A percentile compares a stretch with the other conserved stretches of the same genome.
Conservation (phyloP, 78 protist species). For the Salpingoeca rosetta region DNA sequence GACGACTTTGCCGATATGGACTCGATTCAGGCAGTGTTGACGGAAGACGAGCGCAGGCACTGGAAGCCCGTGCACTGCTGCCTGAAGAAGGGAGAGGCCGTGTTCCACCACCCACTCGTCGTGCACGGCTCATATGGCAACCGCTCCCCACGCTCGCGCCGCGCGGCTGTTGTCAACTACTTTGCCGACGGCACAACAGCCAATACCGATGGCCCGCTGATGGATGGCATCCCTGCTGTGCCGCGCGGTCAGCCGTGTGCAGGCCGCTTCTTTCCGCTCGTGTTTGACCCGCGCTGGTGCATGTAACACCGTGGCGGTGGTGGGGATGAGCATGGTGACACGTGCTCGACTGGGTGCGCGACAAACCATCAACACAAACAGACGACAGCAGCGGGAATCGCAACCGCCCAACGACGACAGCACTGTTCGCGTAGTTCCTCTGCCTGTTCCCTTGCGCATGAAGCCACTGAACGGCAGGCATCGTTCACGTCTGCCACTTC, state of each 20-base stretch:
- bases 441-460: no score
- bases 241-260: not conserved
- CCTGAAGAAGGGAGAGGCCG: not conserved
- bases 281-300: no score
- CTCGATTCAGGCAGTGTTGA: not conserved
- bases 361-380: no score
- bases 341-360: no score
- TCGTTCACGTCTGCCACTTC: no score
- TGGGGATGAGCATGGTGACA: no score
- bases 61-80: not conserved
- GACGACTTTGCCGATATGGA: not conserved
- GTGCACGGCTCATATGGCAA: conserved; percentile 3
- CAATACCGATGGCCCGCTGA: not conserved
- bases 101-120: not conserved
- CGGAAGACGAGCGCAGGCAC: not conserved
- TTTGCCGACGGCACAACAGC: not conserved
- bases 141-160: not conserved
- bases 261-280: not conserved
- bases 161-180: not conserved
- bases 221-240: not conserved
- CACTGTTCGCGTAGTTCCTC: no score
- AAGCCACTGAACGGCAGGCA: no score
- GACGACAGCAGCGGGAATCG: no score
- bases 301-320: no score
- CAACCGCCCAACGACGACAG: no score